These are phyloP conservation scores for Teunomyces stri DNA, from an alignment of 805 yeast genomes.

Conservation along the genomic window DNA sequence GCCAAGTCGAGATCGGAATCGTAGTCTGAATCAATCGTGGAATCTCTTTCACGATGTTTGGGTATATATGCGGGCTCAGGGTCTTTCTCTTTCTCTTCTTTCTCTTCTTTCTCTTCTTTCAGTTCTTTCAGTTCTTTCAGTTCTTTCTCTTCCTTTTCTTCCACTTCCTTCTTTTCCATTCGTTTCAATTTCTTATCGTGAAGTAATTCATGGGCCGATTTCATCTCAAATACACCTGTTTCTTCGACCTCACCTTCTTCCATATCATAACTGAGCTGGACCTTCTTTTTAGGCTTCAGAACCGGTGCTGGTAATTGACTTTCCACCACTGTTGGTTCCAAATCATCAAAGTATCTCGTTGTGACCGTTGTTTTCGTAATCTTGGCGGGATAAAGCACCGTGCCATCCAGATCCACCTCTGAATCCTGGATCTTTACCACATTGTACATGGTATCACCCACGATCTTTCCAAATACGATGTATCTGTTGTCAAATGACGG, in stretches of 20 bases:
- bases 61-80: neutral
- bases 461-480: slow-evolving; percentile 53
- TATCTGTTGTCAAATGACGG: slow-evolving; percentile 45
- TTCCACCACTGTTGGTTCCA: slow-evolving; percentile 17
- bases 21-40: slow-evolving; percentile 22
- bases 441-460: slow-evolving; percentile 54
- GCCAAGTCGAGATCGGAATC: slow-evolving; percentile 25
- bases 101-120: slow-evolving; percentile 6
- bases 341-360: slow-evolving; percentile 49
- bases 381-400: slow-evolving; percentile 52
- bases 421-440: slow-evolving; percentile 49
- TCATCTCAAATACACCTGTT: slow-evolving; percentile 31
- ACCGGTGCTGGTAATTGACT: slow-evolving; percentile 14
- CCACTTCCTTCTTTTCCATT: neutral
- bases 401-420: slow-evolving; percentile 40
- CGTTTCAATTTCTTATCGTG: slow-evolving; percentile 18
- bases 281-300: slow-evolving; percentile 27
- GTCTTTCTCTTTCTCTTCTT: neutral
- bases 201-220: slow-evolving; percentile 41
- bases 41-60: slow-evolving; percentile 12
- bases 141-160: neutral
- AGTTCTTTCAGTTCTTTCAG: slow-evolving; percentile 2
- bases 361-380: slow-evolving; percentile 42
- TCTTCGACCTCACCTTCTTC: slow-evolving; percentile 39
- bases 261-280: slow-evolving; percentile 33